Percentiles rank a stretch among this genome's conserved stretches.
Evolutionary conservation across 1,284 basidiomycete species (phyloP).

Genomic region (Wallemia ichthyophaga): DNA sequence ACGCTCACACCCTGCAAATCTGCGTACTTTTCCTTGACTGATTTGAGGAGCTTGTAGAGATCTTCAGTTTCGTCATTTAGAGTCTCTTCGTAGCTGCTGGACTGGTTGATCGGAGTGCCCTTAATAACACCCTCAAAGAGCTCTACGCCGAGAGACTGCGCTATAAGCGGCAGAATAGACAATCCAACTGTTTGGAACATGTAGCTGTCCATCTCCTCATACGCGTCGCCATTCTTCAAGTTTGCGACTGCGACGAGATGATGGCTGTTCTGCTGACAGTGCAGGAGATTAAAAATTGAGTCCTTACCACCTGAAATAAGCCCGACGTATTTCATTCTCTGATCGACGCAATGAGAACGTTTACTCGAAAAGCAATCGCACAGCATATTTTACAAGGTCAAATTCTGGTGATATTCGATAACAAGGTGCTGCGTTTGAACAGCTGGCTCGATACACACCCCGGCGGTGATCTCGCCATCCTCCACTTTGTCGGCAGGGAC

Average conservation of each 20-base stretch:
- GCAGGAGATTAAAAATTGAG: constrained; percentile 80
- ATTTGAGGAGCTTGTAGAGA: constrained; percentile 38
- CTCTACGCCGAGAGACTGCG: background rate
- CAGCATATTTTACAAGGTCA: constrained; percentile 43
- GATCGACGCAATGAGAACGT: background rate
- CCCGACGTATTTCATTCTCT: constrained; percentile 69
- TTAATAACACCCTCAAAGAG: background rate
- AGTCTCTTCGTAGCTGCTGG: constrained; percentile 20
- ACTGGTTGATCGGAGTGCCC: constrained; percentile 3
- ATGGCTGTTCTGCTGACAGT: constrained; percentile 64
- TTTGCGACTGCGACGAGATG: constrained; percentile 67
- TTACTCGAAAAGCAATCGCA: constrained; percentile 28
- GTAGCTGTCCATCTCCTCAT: constrained; percentile 95
- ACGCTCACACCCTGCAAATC: constrained; percentile 67
- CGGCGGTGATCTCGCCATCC: constrained; percentile 59
- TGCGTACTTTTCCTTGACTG: constrained; percentile 53
- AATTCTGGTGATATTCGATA: constrained; percentile 44
- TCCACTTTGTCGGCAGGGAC: constrained; percentile 88
- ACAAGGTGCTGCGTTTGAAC: constrained; percentile 45
- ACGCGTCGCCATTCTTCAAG: constrained; percentile 47
- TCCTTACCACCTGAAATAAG: constrained; percentile 94
- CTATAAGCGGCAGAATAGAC: background rate
- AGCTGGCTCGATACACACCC: constrained; percentile 65
- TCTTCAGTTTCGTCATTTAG: constrained; percentile 86
- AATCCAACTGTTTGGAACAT: constrained; percentile 36